phyloP scores from a whole-genome alignment of 2,329 filamentous ascomycete species.

The Sporothrix mexicana region DNA sequence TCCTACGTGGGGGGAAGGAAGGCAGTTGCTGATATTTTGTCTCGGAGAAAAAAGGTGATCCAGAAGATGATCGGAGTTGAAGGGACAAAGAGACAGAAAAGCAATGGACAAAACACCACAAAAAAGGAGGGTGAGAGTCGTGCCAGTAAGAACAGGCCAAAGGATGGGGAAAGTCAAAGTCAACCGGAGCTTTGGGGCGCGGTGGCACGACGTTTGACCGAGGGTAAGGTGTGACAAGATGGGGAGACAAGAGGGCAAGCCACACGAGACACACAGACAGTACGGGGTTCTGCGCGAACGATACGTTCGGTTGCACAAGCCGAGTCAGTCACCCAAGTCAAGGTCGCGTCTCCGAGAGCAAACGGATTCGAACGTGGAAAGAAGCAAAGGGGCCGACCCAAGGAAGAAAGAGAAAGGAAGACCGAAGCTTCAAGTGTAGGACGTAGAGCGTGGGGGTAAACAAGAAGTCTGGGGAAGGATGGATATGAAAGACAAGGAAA shows the following conservation, averaged over 20 bases:
- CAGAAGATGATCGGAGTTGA: neutral
- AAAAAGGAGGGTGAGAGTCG: no score
- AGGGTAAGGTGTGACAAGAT: constrained; percentile 21
- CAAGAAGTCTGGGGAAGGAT: neutral
- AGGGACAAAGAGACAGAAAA: constrained; percentile 1
- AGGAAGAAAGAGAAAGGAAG: neutral
- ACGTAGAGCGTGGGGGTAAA: constrained; percentile 6
- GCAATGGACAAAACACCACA: neutral
- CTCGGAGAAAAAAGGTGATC: constrained; percentile 2
- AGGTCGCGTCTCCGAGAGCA: neutral
- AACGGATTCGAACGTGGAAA: neutral
- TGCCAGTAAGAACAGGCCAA: neutral
- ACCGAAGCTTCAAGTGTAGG: neutral
- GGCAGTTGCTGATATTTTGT: neutral
- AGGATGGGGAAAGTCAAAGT: neutral
- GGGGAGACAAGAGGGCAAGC: neutral
- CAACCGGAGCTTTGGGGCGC: constrained; percentile 11
- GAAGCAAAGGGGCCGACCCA: constrained; percentile 1
- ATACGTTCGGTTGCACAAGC: neutral
- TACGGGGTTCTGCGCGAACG: constrained; percentile 3
- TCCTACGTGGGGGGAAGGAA: constrained; percentile 4
- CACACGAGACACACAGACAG: neutral
- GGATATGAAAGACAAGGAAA: neutral
- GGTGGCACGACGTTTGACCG: constrained; percentile 23
- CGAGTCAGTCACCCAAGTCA: constrained; percentile 18